Conservation (phyloP, 2,329 filamentous ascomycete genomes). For the Paramyrothecium sp. region DNA sequence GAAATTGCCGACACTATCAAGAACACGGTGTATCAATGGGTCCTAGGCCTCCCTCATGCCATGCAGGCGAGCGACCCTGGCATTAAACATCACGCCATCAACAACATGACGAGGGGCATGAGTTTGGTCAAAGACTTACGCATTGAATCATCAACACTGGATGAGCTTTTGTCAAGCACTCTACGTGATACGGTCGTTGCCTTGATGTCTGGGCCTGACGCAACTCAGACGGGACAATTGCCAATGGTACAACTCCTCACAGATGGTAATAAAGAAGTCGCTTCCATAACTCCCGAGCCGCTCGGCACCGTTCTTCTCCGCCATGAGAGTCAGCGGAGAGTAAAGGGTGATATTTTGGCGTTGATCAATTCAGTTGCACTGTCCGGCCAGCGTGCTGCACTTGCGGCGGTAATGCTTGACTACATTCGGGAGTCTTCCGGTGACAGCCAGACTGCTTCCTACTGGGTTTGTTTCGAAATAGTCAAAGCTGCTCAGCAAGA, state of each 20-base stretch:
- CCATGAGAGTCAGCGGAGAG: conserved; percentile 64
- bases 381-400: conserved; percentile 55
- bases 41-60: conserved; percentile 73
- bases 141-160: conserved; percentile 63
- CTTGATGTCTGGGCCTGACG: conserved; percentile 24
- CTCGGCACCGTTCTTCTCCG: conserved; percentile 64
- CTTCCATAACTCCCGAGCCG: conserved; percentile 10
- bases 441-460: conserved; percentile 63
- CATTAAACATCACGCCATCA: conserved; percentile 69
- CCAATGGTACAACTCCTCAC: conserved; percentile 26
- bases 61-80: conserved; percentile 84
- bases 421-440: conserved; percentile 58
- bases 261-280: conserved; percentile 11
- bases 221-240: conserved; percentile 7
- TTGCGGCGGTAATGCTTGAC: conserved; percentile 66
- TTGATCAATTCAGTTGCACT: conserved; percentile 57
- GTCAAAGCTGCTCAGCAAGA: conserved; percentile 56
- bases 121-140: conserved; percentile 62
- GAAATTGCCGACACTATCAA: conserved; percentile 65
- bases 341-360: conserved; percentile 54
- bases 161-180: conserved; percentile 64
- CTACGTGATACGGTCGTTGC: conserved; percentile 72
- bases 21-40: conserved; percentile 75
- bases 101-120: conserved; percentile 74
- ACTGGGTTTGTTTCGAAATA: conserved; percentile 78